Conservation (phyloP, 2,329 filamentous ascomycete genomes). For the Fusarium euwallaceae region DNA sequence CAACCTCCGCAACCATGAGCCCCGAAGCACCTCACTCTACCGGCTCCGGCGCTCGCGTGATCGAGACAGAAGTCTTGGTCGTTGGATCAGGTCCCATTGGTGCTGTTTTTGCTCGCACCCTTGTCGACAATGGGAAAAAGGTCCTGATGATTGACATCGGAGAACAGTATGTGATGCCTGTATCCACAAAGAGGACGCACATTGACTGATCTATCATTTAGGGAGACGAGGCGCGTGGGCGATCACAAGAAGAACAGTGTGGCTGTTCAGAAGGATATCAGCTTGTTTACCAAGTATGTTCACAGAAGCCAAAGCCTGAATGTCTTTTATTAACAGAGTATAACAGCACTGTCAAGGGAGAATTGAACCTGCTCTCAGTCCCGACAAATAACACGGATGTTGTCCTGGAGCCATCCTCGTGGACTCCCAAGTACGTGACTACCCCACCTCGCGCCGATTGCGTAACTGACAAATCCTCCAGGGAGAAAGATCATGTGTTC, state of each 20-base stretch:
- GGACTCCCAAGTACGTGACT: background rate
- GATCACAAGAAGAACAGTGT: slow-evolving; percentile 21
- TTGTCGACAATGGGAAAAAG: slow-evolving; percentile 4
- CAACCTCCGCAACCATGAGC: background rate
- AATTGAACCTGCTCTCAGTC: background rate
- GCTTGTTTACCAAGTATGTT: slow-evolving; percentile 12
- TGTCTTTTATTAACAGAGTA: background rate
- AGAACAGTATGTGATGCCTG: background rate
- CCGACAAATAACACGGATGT: background rate
- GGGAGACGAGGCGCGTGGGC: slow-evolving; percentile 2
- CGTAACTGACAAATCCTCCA: background rate
- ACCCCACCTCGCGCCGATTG: background rate
- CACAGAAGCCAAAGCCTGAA: background rate
- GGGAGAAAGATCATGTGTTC: background rate
- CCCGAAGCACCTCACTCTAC: background rate
- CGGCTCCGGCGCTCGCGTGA: background rate
- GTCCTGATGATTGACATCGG: slow-evolving; percentile 14
- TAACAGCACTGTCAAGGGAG: slow-evolving; percentile 12
- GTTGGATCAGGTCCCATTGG: slow-evolving; percentile 13
- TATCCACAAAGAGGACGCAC: background rate
- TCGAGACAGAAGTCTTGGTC: background rate
- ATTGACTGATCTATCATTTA: background rate
- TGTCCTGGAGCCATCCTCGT: background rate
- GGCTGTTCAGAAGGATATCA: slow-evolving; percentile 17
- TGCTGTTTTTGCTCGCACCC: slow-evolving; percentile 8